Evolutionary conservation across 2,329 filamentous ascomycete species (phyloP).

Genomic region (Trichoderma pleuroti): DNA sequence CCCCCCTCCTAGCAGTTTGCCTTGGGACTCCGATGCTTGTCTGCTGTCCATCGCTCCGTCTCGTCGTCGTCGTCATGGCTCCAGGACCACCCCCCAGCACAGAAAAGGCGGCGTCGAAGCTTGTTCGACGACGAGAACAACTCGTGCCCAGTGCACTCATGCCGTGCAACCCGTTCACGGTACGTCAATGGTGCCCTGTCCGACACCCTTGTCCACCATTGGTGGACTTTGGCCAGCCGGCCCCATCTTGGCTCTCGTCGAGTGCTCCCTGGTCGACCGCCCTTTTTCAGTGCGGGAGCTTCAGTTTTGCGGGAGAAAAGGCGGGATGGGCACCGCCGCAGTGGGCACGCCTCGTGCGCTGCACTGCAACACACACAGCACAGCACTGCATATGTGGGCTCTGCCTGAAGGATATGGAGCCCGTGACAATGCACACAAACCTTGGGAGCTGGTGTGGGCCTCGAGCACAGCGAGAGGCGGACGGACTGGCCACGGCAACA

Average conservation of each 20-base stretch:
- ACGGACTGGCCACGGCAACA: not conserved
- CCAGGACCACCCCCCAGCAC: not conserved
- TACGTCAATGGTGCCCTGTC: slow-evolving; percentile 6
- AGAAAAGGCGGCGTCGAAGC: slow-evolving; percentile 12
- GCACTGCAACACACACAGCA: slow-evolving; percentile 12
- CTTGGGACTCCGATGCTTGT: slow-evolving; percentile 3
- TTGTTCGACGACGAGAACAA: slow-evolving; percentile 1
- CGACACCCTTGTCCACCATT: not conserved
- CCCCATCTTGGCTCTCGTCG: not conserved
- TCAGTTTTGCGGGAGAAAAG: slow-evolving; percentile 24
- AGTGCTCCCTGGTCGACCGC: slow-evolving; percentile 20
- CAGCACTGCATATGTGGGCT: slow-evolving; percentile 8
- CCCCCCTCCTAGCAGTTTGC: not conserved
- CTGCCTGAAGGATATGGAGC: not conserved
- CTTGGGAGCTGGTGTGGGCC: slow-evolving; percentile 13
- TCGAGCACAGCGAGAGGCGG: not conserved
- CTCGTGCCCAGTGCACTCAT: slow-evolving; percentile 14
- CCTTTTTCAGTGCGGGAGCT: slow-evolving; percentile 21
- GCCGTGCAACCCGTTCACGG: slow-evolving; percentile 20
- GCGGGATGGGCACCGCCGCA: slow-evolving; percentile 20
- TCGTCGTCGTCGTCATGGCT: not conserved
- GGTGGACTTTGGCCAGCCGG: slow-evolving; percentile 12
- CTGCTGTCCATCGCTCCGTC: not conserved
- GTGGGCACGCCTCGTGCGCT: slow-evolving; percentile 16
- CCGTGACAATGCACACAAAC: slow-evolving; percentile 14